Percentiles rank a stretch among this genome's conserved stretches.
Evolutionary conservation across 2,329 filamentous ascomycete genomes (phyloP).

Genomic region (Talaromyces sp.): DNA sequence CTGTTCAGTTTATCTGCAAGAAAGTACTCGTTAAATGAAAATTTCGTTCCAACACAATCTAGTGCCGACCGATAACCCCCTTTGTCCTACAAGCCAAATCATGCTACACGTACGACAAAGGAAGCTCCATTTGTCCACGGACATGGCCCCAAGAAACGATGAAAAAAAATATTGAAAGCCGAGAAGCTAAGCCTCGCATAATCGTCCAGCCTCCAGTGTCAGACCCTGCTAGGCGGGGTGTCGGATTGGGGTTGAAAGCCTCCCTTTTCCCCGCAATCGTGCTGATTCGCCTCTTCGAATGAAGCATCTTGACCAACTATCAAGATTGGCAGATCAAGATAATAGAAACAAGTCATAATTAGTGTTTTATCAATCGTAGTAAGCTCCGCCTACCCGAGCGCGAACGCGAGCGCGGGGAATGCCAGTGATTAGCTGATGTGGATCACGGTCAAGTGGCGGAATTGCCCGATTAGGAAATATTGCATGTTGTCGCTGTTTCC

Average conservation of each 20-base stretch:
- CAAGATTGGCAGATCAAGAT: background rate
- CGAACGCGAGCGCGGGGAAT: background rate
- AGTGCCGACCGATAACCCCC: too few relatives aligned
- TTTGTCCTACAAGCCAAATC: background rate
- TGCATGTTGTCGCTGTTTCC: background rate
- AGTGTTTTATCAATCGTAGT: background rate
- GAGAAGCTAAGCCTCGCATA: background rate
- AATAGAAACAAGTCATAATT: background rate
- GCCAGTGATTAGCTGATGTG: background rate
- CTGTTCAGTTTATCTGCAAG: background rate
- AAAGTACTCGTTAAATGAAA: background rate
- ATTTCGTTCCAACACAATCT: background rate
- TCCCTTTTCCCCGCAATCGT: background rate
- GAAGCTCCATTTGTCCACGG: background rate
- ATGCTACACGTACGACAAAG: background rate
- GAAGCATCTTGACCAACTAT: background rate
- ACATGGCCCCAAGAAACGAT: background rate
- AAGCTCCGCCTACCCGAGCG: background rate
- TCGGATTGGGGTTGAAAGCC: too few relatives aligned
- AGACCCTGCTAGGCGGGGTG: background rate
- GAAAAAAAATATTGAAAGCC: background rate
- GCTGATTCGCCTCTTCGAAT: background rate
- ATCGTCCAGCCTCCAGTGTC: background rate
- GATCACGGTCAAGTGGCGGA: background rate
- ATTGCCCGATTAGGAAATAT: background rate